Base-by-base conservation (phyloP, 441 rosid species). In the Gossypium davidsonii region DNA sequence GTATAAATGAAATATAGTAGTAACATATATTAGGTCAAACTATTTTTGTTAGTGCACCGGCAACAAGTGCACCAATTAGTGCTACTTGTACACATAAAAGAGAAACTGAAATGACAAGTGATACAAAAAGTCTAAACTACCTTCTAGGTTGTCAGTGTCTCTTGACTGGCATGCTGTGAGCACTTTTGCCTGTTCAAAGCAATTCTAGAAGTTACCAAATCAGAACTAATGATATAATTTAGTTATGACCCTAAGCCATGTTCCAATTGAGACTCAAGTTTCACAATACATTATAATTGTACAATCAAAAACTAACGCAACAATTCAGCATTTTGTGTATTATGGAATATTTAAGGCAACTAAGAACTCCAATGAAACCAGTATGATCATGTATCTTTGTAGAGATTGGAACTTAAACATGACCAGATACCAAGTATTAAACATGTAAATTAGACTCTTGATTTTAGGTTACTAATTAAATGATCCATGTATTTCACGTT, bases 131-230 rank as follows among this genome's bases (percentile, higher is more conserved):
- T n/a, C 66, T 51, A 20, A 6, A 63, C 73, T 84, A 93, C 99
- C 97, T 77, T 91, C 92, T 34, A 84, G 28, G 20, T 64, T 57
- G 70, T 90, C 86, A n/a, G 59, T 46, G 72, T 75, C 78, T 78
- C 83, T 89, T 21, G 98, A 83, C 76, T 93, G 98, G 85, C 97
- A 96, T 26, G 82, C 85, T 15, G 94, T 89, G 61, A 96, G 97
- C 58, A 93, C 90, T 83, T 79, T 91, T 31, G 76, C 85, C 98
- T 96, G 86, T 79, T 72, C 23, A 77, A 42, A 58, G 44, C 61
- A 76, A 46, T 37, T 59, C 64, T 9, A 67, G 61, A 76, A 52
- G 18, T 52, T 25, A 53, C 8, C 37, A 11, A 14, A 39, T 37
- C 46, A 68, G 44, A 79, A 72, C 39, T 59, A 20, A 69, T 52